These are phyloP conservation scores for Escovopsis sp. DNA, from an alignment of 2,329 filamentous ascomycete species.

Conservation along the genomic window DNA sequence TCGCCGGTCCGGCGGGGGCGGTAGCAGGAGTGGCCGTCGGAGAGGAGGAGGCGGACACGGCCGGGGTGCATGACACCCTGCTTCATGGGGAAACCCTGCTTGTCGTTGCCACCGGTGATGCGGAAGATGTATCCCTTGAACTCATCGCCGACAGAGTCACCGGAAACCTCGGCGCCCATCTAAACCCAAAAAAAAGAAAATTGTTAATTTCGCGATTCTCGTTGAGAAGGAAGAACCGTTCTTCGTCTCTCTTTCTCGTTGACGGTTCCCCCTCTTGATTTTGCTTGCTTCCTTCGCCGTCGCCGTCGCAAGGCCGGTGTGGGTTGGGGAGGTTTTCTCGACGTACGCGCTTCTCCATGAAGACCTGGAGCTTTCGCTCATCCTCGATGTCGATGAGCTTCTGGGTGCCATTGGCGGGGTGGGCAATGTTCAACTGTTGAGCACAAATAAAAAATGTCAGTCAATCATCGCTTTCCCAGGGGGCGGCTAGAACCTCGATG, in stretches of 20 bases:
- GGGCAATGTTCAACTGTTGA: slow-evolving; percentile 50
- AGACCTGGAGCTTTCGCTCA: slow-evolving; percentile 97
- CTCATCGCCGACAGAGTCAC: slow-evolving; percentile 92
- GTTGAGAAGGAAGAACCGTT: not conserved
- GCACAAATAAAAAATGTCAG: slow-evolving; percentile 15
- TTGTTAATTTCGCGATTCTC: slow-evolving; percentile 1
- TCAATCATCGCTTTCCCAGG: not conserved
- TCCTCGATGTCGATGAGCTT: slow-evolving; percentile 99
- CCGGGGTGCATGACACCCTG: slow-evolving; percentile 98
- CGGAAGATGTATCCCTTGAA: slow-evolving; percentile 99
- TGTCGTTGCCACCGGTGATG: slow-evolving; percentile 99
- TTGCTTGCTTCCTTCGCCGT: not conserved
- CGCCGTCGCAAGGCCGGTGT: not conserved
- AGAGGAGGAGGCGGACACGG: slow-evolving; percentile 93
- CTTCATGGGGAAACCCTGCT: slow-evolving; percentile 99
- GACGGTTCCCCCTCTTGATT: too few species aligned
- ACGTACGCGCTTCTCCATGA: slow-evolving; percentile 93
- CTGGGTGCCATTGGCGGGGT: slow-evolving; percentile 98
- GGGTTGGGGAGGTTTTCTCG: slow-evolving; percentile 5
- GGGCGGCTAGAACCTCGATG: not conserved
- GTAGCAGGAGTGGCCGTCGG: slow-evolving; percentile 98
- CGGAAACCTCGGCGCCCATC: slow-evolving; percentile 86
- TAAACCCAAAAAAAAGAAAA: slow-evolving; percentile 18
- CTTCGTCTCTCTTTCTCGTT: not conserved
- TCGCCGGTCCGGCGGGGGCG: slow-evolving; percentile 93